Base-by-base conservation (phyloP, 1,139 yeast genomes). In the Yamadazyma songkhlaensis region DNA sequence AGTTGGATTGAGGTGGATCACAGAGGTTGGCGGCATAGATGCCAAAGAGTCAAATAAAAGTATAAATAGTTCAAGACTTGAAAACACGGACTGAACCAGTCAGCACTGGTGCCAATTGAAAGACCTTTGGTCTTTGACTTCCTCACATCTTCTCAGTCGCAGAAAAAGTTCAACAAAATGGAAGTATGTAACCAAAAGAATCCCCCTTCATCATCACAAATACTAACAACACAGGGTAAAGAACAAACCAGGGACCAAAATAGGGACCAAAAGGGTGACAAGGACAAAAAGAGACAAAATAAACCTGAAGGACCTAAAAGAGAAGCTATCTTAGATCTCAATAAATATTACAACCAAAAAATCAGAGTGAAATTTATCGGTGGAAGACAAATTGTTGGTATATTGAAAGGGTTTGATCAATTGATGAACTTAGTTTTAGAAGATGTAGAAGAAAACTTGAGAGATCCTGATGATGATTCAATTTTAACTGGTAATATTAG, bases 341-440 rank as follows among this genome's bases (percentile, higher is more conserved):
- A 82, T 46, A 84, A 81, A 54, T 87, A 86, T 57, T 78, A 80
- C 53, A 94, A 87, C 57, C 73, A 84, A 48, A 64, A 74, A 48
- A 79, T 92, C 37, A 74, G 84, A 50, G 95, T 89, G 41, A 81
- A 85, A 54, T 81, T 92, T 55, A 76, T 82, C 49, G 96, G 96
- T n/a, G 97, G 96, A 10, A 77, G 97, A 57, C 67, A 70, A 55
- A 81, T 90, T 8, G 72, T 74, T 20, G 98, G 98, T 17, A 64
- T 67, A 1, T 73, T 92, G 50, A 87, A 85, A 53, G 97, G 98
- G 13, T 89, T 76, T 57, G 98, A 92, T 59, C 95, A 86, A 59
- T 73, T 89, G 60, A 84, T 90, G 95, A 92, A 92, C 63, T 71
- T 92, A 50, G 97, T 92, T 7, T 74, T 92, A 49, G 96, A 89